Base-by-base conservation (phyloP, 352 stramenopile genomes). In the Phytophthora sp. region DNA sequence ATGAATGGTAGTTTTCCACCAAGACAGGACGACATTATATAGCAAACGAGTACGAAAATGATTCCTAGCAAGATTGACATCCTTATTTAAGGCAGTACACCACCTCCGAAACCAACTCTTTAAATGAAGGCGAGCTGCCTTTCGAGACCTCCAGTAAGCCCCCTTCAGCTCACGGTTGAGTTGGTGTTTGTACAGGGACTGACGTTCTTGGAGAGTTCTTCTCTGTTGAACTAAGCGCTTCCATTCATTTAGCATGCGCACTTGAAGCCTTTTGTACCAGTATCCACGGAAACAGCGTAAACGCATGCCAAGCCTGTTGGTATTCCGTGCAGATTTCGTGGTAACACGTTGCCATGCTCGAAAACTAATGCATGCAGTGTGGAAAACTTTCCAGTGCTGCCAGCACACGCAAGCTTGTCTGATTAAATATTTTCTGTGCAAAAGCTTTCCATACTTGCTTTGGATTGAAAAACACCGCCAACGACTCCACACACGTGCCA, bases 1-100 rank as follows among this genome's bases (percentile, higher is more conserved):
- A 38, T 87, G 69, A 9, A 86, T 65, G 1, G 71, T 72, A 32
- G 66, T 38, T 12, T 69, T 77, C 80, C 80, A 85, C 77, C 77
- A 87, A 17, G 20, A 50, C 3, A 60, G 2, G 0, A 83, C 13
- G 5, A 53, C 17, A n/a, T 62, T 76, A 9, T 45, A 56, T 26
- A 62, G 35, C 17, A 83, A 17, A 32, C n/a, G 23, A 15, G 12
- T 31, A 20, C 24, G 24, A 55, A 55, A 78, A 41, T 74, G 49
- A 4, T 34, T 13, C 9, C 23, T 43, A 4, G 68, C 64, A 35
- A 58, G 4, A 44, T 17, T 24, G 20, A 12, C 56, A 20, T n/a
- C 27, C 17, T 46, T 43, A 12, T 17, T 71, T 8, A 53, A 18
- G 28, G 38, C 60, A 15, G 23, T 37, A 13, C 15, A 7, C 61